phyloP scores from a whole-genome alignment of 345 rosid genomes.

The Hibiscus tridactylites region DNA sequence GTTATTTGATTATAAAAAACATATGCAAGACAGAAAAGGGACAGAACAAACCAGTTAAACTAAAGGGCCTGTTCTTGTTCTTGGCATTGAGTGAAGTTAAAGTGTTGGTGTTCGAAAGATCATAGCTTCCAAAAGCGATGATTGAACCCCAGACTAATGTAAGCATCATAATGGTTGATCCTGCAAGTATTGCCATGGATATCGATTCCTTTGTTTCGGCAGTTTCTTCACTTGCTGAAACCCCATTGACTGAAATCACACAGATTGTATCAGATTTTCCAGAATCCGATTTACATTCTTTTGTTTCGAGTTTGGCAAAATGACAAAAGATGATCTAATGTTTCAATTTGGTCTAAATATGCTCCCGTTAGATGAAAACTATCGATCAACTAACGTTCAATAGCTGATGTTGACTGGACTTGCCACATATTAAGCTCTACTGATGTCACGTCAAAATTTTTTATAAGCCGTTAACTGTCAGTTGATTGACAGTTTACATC shows the following conservation, averaged over 20 bases:
- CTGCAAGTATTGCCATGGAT: slow-evolving; percentile 41
- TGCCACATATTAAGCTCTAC: too few species aligned
- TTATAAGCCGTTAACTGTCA: too few species aligned
- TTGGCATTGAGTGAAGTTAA: slow-evolving; percentile 8
- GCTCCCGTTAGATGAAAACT: too few species aligned
- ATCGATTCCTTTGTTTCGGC: slow-evolving; percentile 23
- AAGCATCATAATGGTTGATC: slow-evolving; percentile 36
- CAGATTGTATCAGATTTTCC: background rate
- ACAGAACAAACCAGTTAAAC: slow-evolving; percentile 19
- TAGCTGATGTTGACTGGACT: too few species aligned
- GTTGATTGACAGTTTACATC: too few species aligned
- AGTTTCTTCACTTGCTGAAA: slow-evolving; percentile 21
- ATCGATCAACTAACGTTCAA: too few species aligned
- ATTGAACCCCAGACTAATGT: slow-evolving; percentile 39
- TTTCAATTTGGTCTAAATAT: too few species aligned
- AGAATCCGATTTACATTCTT: background rate
- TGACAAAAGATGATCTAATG: too few species aligned
- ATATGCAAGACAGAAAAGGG: background rate
- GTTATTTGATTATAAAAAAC: background rate
- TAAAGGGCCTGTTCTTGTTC: slow-evolving; percentile 13
- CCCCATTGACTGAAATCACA: slow-evolving; percentile 20
- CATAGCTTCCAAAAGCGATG: slow-evolving; percentile 34
- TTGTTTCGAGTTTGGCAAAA: too few species aligned
- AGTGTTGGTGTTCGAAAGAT: slow-evolving; percentile 16
- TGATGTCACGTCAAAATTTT: too few species aligned